Evolutionary conservation across 805 yeast genomes (phyloP).

Genomic region (Wickerhamomyces tratensis): DNA sequence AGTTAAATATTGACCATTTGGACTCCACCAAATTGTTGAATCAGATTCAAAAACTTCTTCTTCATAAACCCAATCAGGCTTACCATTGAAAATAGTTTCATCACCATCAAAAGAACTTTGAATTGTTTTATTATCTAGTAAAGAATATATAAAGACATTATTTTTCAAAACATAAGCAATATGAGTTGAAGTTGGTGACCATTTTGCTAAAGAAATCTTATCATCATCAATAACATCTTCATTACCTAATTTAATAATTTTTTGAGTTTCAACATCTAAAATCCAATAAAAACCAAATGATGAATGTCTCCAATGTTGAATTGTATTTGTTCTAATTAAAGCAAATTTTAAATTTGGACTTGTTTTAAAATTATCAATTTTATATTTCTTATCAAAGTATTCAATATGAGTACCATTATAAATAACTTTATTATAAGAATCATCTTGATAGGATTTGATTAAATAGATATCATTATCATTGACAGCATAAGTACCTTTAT

Average conservation of each 20-base stretch:
- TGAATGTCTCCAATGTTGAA: slow-evolving; percentile 47
- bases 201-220: slow-evolving; percentile 38
- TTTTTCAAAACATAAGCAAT: slow-evolving; percentile 59
- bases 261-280: slow-evolving; percentile 19
- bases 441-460: slow-evolving; percentile 41
- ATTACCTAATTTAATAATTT: slow-evolving; percentile 19
- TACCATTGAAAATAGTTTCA: slow-evolving; percentile 61
- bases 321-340: slow-evolving; percentile 45
- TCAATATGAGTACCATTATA: slow-evolving; percentile 39
- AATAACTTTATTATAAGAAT: slow-evolving; percentile 31
- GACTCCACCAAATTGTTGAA: slow-evolving; percentile 82
- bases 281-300: slow-evolving; percentile 31
- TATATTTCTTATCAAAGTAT: slow-evolving; percentile 28
- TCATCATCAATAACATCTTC: slow-evolving; percentile 2
- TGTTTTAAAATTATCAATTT: slow-evolving; percentile 46
- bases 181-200: slow-evolving; percentile 65
- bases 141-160: slow-evolving; percentile 48
- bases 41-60: slow-evolving; percentile 74
- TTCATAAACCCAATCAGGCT: slow-evolving; percentile 92
- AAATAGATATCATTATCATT: slow-evolving; percentile 37
- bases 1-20: slow-evolving; percentile 52
- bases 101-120: slow-evolving; percentile 63
- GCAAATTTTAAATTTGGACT: slow-evolving; percentile 37
- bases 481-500: slow-evolving; percentile 59
- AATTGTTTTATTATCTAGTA: slow-evolving; percentile 15